These are phyloP conservation scores for Mucor lusitanicus DNA, from an alignment of 371 early-diverging fungal genomes.

Conservation along the genomic window DNA sequence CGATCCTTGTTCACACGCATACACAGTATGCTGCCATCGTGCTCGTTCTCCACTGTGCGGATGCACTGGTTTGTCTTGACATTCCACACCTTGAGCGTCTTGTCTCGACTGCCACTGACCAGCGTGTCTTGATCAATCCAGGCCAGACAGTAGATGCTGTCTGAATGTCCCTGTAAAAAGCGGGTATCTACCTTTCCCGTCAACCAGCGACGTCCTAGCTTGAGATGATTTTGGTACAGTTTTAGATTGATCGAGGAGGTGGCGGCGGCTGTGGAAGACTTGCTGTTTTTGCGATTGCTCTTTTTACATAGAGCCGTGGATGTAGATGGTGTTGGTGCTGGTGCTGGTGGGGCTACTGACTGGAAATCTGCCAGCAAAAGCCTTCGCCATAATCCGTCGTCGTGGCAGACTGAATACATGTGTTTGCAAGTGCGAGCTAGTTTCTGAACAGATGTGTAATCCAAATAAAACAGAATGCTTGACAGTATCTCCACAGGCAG, in stretches of 20 bases:
- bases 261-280: neutral
- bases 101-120: constrained; percentile 93
- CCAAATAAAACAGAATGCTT: constrained; percentile 24
- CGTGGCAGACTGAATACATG: constrained; percentile 25
- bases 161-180: constrained; percentile 79
- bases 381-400: constrained; percentile 31
- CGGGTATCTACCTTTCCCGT: constrained; percentile 37
- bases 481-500: constrained; percentile 36
- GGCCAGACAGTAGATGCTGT: constrained; percentile 94
- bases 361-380: constrained; percentile 26
- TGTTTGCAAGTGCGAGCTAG: constrained; percentile 26
- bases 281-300: neutral
- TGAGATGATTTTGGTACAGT: constrained; percentile 30
- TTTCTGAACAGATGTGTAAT: constrained; percentile 22
- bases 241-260: constrained; percentile 7
- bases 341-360: constrained; percentile 8
- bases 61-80: constrained; percentile 63
- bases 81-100: constrained; percentile 84
- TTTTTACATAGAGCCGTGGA: neutral
- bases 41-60: constrained; percentile 51
- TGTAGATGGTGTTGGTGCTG: neutral
- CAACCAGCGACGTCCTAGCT: constrained; percentile 37
- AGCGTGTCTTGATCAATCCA: constrained; percentile 69
- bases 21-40: constrained; percentile 88
- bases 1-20: constrained; percentile 83